Evolutionary conservation across 1,284 basidiomycete species (phyloP), one percentile per base, ranked within the genome.

Genomic region (Earliella scabrosa): DNA sequence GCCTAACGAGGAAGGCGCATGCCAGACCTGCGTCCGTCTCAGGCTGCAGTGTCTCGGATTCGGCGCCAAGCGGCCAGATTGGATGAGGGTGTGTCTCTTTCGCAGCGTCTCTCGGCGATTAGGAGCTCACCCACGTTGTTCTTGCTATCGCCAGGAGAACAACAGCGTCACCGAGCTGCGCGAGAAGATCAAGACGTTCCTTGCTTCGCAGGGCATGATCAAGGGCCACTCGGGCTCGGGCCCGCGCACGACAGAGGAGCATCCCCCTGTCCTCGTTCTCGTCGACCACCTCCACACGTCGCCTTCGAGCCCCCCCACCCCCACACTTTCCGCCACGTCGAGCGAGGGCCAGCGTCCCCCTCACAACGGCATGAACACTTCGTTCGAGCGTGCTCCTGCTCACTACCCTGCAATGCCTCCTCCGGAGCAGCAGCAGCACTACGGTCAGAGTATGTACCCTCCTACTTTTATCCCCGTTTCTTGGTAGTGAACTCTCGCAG

Each of bases 11-110:
- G 76, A 82, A 8, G 87, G 86, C 20, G 77, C 79, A 13, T 94
- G 92, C 74, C 77, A 82, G 65, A 92, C 90, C 1, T 94, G 92
- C 63, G 78, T 82, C 35, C 86, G 92, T 45, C 83, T 94, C 26
- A 81, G 85, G 29, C 80, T 94, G n/a, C 87, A 94, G 61, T 94
- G 92, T 63, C 82, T 94, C 41, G 92, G 92, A 23, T 94, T 90
- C 69, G 89, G 90, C 41, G 82, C 83, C 20, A 92, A 92, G 66
- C 84, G 92, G 47, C 90, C 90, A 11, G 88, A 91, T n/a, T 93
- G 89, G 89, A 77, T 93, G 66, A 82, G 87, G 71, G 90, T 92
- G 69, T 59, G 82, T 70, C 8, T 36, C 52, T 49, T 43, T 31
- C 29, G 29, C 50, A 24, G 31, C 53, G 51, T 32, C 50, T 40